Evolutionary conservation across 805 yeast species (phyloP).

Genomic region (Diddensiella santjacobensis): DNA sequence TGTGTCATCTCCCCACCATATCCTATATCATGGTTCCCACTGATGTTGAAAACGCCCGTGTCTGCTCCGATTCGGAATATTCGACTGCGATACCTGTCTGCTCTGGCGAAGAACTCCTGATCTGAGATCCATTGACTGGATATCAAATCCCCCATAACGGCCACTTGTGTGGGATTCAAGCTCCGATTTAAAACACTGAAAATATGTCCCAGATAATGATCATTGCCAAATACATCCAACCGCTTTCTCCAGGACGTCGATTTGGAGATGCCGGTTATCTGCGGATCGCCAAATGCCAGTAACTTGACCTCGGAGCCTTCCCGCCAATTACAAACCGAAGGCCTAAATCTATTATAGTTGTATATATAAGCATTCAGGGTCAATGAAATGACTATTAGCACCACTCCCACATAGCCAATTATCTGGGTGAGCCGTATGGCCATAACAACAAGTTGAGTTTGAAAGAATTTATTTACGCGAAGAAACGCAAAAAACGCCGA

Average conservation of each 20-base stretch:
- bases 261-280: constrained; percentile 84
- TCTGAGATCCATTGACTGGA: constrained; percentile 94
- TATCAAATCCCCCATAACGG: constrained; percentile 88
- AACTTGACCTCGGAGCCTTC: constrained; percentile 49
- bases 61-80: constrained; percentile 29
- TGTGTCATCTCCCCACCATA: constrained; percentile 91
- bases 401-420: not conserved
- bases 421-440: not conserved
- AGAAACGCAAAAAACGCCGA: too few species aligned
- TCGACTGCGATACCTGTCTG: constrained; percentile 48
- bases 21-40: constrained; percentile 96
- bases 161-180: constrained; percentile 72
- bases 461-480: too few species aligned
- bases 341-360: constrained; percentile 44
- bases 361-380: constrained; percentile 60
- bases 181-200: constrained; percentile 60
- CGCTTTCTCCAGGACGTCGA: constrained; percentile 66
- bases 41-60: constrained; percentile 62
- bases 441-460: too few species aligned
- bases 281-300: constrained; percentile 93
- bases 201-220: constrained; percentile 81
- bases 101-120: constrained; percentile 77
- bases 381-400: constrained; percentile 40
- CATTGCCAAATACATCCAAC: constrained; percentile 87
- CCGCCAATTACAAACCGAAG: constrained; percentile 22